Evolutionary conservation across 2,329 filamentous ascomycete species (phyloP).

Genomic region (Conoideocrella luteorostrata): DNA sequence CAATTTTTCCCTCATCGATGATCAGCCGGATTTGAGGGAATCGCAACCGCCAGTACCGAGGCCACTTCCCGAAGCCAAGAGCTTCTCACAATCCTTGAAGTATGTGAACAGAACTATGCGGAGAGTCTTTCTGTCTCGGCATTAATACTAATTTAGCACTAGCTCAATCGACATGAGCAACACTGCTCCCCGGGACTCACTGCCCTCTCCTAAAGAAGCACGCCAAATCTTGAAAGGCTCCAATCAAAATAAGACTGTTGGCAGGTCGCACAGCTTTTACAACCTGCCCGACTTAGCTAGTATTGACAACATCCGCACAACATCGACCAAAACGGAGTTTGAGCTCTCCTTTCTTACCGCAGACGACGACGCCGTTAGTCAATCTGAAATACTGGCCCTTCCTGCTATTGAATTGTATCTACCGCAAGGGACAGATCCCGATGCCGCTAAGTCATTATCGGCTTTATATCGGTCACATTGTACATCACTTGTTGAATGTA

Average conservation of each 20-base stretch:
- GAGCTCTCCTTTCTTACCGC: constrained; percentile 56
- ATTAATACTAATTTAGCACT: constrained; percentile 18
- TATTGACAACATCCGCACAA: constrained; percentile 53
- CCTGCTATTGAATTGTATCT: constrained; percentile 81
- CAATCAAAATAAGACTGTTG: constrained; percentile 11
- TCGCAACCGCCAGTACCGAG: constrained; percentile 39
- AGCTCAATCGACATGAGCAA: constrained; percentile 23
- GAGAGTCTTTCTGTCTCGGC: neutral
- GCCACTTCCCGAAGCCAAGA: constrained; percentile 41
- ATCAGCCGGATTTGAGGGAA: constrained; percentile 43
- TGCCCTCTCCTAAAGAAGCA: constrained; percentile 23
- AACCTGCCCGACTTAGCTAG: constrained; percentile 50
- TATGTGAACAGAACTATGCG: constrained; percentile 24
- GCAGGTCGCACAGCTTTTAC: constrained; percentile 44
- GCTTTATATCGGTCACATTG: constrained; percentile 92
- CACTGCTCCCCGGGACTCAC: constrained; percentile 18
- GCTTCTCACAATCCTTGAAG: constrained; percentile 45
- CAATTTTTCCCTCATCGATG: constrained; percentile 56
- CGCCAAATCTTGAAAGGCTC: constrained; percentile 14
- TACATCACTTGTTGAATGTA: constrained; percentile 89
- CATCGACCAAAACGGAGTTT: constrained; percentile 51
- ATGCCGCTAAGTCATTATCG: constrained; percentile 77
- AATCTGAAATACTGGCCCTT: constrained; percentile 68
- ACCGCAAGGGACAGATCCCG: constrained; percentile 73
- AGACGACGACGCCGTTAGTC: constrained; percentile 42